Percentiles rank a stretch among this genome's conserved stretches.
phyloP scores from a whole-genome alignment of 768 basidiomycete species.

The Mycena leptocephala region DNA sequence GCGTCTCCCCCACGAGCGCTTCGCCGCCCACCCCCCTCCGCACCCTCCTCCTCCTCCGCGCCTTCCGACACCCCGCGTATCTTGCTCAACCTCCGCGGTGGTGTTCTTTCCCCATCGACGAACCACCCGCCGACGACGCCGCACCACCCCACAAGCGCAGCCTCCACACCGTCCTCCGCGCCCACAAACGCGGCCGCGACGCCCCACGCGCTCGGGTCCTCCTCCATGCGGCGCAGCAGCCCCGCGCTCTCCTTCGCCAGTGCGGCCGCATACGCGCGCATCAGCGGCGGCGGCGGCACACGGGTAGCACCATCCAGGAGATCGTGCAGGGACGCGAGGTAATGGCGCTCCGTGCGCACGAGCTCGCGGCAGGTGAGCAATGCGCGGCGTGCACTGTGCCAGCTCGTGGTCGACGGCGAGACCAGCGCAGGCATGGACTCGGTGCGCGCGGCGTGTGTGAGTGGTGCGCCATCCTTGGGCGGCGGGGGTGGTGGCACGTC shows the following conservation, averaged over 20 bases:
- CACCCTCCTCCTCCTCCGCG: neutral
- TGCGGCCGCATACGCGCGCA: conserved; percentile 66
- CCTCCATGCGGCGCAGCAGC: conserved; percentile 65
- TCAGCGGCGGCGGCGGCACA: conserved; percentile 65
- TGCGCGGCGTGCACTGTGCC: conserved; percentile 44
- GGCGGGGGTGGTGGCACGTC: conserved; percentile 24
- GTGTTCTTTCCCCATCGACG: neutral
- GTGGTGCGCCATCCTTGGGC: neutral
- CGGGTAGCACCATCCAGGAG: conserved; percentile 56
- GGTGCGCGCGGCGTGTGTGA: neutral
- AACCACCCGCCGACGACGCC: conserved; percentile 55
- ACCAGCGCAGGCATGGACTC: conserved; percentile 26
- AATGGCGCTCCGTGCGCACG: conserved; percentile 60
- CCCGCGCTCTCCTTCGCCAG: conserved; percentile 67
- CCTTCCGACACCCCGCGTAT: neutral
- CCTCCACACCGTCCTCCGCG: conserved; percentile 67
- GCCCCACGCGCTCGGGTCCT: conserved; percentile 77
- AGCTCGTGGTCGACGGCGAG: conserved; percentile 24
- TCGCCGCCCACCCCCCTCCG: neutral
- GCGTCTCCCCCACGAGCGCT: neutral
- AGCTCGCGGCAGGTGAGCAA: conserved; percentile 48
- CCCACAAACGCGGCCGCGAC: conserved; percentile 74
- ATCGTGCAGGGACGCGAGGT: conserved; percentile 53
- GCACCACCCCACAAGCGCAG: conserved; percentile 75
- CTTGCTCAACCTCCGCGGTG: conserved; percentile 28